Conservation (phyloP, 768 basidiomycete species). For the Termitomyces sp. region DNA sequence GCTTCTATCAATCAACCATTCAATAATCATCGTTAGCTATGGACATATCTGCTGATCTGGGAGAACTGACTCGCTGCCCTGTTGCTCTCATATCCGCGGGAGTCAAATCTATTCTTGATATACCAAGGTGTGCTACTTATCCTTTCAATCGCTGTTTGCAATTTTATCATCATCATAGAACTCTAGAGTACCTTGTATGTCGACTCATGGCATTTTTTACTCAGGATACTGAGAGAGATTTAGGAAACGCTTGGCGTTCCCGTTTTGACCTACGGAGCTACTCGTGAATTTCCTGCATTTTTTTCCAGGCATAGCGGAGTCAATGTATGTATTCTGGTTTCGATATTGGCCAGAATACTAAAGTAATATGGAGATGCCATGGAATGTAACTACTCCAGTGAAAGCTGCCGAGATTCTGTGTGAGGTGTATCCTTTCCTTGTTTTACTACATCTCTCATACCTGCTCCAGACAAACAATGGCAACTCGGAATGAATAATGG, state of each 20-base stretch:
- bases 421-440: conserved; percentile 26
- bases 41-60: conserved; percentile 93
- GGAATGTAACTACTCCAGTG: conserved; percentile 57
- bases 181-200: conserved; percentile 71
- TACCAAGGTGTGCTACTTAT: conserved; percentile 52
- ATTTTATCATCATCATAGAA: conserved; percentile 35
- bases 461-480: conserved; percentile 52
- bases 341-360: not conserved
- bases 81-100: conserved; percentile 92
- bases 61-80: conserved; percentile 83
- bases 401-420: conserved; percentile 73
- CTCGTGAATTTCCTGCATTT: conserved; percentile 90
- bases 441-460: not conserved
- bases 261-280: conserved; percentile 71
- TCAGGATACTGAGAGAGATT: not conserved
- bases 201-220: not conserved
- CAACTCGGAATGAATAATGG: conserved; percentile 73
- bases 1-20: not conserved
- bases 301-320: conserved; percentile 82
- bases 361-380: conserved; percentile 57
- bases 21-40: conserved; percentile 47
- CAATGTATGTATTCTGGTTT: conserved; percentile 38
- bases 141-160: not conserved
- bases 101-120: conserved; percentile 92
- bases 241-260: conserved; percentile 96